Conservation (phyloP, 2,329 filamentous ascomycete genomes). For the Ceratocystis colombiana region DNA sequence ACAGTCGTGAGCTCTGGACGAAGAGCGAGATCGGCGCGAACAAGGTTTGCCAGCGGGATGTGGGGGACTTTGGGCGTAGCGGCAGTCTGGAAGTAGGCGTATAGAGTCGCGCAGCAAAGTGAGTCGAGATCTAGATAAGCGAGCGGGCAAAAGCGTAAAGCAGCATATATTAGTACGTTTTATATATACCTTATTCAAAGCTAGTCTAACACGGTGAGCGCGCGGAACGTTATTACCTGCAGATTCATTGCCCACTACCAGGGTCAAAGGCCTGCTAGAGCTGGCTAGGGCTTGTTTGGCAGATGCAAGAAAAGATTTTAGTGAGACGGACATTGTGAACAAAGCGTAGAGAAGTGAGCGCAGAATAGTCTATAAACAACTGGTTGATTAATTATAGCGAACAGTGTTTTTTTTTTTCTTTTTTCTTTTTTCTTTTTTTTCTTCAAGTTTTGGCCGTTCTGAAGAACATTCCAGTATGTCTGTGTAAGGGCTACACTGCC, state of each 20-base stretch:
- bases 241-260: conserved; percentile 59
- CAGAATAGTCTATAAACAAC: no score
- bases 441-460: no score
- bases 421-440: no score
- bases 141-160: neutral
- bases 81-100: conserved; percentile 62
- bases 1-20: conserved; percentile 62
- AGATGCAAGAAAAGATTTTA: conserved; percentile 43
- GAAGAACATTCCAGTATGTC: no score
- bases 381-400: no score
- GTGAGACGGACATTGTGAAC: conserved; percentile 30
- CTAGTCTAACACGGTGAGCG: no score
- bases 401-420: no score
- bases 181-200: no score
- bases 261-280: conserved; percentile 40
- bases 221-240: conserved; percentile 39
- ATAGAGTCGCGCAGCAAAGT: conserved; percentile 61
- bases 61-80: conserved; percentile 47
- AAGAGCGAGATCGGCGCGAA: conserved; percentile 56
- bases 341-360: neutral
- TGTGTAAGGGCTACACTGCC: no score
- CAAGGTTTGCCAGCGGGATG: conserved; percentile 64
- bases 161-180: no score
- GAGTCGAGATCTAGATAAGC: conserved; percentile 60
- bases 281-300: conserved; percentile 41